Evolutionary conservation across 2,329 filamentous ascomycete genomes (phyloP).

Genomic region (Phaeosphaeriaceae sp.): DNA sequence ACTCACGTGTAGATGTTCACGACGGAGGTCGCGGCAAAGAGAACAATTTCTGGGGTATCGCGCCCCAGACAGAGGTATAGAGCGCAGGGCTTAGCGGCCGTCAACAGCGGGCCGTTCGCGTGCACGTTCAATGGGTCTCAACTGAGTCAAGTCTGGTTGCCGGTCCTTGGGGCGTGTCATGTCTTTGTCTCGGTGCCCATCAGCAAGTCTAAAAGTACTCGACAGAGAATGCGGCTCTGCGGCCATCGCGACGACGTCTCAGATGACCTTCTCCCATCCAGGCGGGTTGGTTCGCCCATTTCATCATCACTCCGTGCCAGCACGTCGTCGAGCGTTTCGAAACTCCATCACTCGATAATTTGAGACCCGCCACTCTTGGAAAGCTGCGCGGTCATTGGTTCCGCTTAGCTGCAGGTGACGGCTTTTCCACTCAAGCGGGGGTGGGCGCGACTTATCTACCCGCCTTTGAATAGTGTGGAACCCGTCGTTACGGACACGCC

Average conservation of each 20-base stretch:
- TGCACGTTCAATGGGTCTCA: constrained; percentile 1
- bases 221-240: constrained; percentile 18
- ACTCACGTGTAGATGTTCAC: constrained; percentile 18
- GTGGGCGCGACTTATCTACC: constrained; percentile 7
- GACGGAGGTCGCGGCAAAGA: constrained; percentile 1
- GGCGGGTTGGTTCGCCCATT: neutral
- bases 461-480: constrained; percentile 8
- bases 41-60: constrained; percentile 3
- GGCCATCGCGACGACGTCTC: constrained; percentile 5
- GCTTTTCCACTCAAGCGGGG: constrained; percentile 12
- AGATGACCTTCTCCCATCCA: neutral
- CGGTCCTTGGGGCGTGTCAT: neutral
- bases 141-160: neutral
- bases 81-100: constrained; percentile 20
- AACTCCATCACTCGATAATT: constrained; percentile 1
- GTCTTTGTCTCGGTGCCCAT: neutral
- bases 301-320: constrained; percentile 8
- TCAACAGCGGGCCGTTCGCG: constrained; percentile 6
- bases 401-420: constrained; percentile 8
- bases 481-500: constrained; percentile 13
- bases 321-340: constrained; percentile 9
- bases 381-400: constrained; percentile 9
- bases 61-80: constrained; percentile 5
- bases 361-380: constrained; percentile 1
- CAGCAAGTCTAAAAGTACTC: constrained; percentile 1